Evolutionary conservation across 2,329 filamentous ascomycete species (phyloP), one percentile per base, ranked within the genome.

Genomic region (Fusarium sp.): DNA sequence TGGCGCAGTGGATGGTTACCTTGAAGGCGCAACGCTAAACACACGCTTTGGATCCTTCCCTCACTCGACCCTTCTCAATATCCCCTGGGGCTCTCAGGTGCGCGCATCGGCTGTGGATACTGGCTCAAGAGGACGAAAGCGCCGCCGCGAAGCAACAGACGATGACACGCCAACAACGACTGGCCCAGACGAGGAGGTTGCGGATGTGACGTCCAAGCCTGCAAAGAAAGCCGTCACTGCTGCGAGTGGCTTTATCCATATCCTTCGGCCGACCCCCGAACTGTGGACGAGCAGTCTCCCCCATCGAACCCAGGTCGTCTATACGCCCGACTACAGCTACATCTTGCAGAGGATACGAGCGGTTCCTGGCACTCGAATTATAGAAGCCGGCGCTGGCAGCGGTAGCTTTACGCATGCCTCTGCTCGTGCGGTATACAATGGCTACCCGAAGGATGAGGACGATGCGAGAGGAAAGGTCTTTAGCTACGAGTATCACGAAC

Each of bases 31-130:
- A 42, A 89, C 92, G 3, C 86, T 93, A 49, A 98, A 97, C 77
- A 99, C 94, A 2, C 88, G 93, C 39, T 99, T 97, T 71, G 95
- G 95, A 44, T 97, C 93, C 0, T 94, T 93, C 58, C 91, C 91
- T 0, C 91, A 94, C 72, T 89, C 85, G 10, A 93, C 91, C 0
- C 77, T 94, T 41, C 83, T 97, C 51, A 82, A 86, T 6, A 81
- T 93, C 49, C 90, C 91, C 37, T 98, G 94, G 94, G 95, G 95
- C 25, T 92, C 91, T 7, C 95, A 98, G 73, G 88, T 98, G 19
- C 84, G 92, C 42, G 95, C 95, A 8, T 97, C 93, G 2, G 86
- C 89, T 29, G 93, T 97, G 53, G 92, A 97, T 71, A 97, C 93
- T 0, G 93, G 93, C 11, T 95, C 92, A n/a, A 83, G 93, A 68